A percentile compares a stretch with the other conserved stretches of the same genome.
Evolutionary conservation across 441 rosid species (phyloP).

Genomic region (Isatis lusitanica): DNA sequence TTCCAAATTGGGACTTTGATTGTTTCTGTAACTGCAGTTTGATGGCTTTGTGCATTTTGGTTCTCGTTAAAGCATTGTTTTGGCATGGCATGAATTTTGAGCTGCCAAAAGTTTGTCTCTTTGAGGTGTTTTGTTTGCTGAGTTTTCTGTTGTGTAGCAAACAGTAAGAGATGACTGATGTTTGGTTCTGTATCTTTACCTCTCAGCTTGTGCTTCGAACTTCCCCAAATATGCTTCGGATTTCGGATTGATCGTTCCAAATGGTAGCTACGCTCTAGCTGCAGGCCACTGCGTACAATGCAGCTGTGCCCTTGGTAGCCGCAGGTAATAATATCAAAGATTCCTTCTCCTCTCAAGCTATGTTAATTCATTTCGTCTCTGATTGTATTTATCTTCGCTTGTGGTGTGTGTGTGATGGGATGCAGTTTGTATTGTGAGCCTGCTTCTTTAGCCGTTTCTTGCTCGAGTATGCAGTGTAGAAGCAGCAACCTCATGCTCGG

Average conservation of each 20-base stretch:
- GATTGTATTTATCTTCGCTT: background rate
- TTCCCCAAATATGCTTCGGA: conserved; percentile 75
- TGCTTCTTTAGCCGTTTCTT: conserved; percentile 92
- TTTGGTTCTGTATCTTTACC: background rate
- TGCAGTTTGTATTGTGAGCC: conserved; percentile 91
- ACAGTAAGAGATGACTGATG: background rate
- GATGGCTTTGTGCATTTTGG: background rate
- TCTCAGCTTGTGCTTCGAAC: conserved; percentile 84
- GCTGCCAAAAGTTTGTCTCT: background rate
- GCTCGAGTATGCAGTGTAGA: conserved; percentile 95
- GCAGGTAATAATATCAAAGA: conserved; percentile 48
- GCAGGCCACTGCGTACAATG: conserved; percentile 95
- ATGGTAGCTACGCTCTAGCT: conserved; percentile 82
- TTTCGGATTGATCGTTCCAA: conserved; percentile 73
- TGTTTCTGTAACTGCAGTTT: background rate
- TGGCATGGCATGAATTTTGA: background rate
- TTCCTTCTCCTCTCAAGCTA: background rate
- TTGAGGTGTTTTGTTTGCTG: background rate
- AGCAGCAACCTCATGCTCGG: conserved; percentile 89
- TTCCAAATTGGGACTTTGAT: background rate
- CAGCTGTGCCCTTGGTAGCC: conserved; percentile 84
- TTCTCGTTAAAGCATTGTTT: background rate
- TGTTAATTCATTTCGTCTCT: conserved; percentile 1
- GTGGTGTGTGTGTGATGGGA: background rate
- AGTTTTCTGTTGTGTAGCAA: background rate